These are phyloP conservation scores for Leccinellum albellum DNA, from an alignment of 768 basidiomycete species.

Conservation along the genomic window DNA sequence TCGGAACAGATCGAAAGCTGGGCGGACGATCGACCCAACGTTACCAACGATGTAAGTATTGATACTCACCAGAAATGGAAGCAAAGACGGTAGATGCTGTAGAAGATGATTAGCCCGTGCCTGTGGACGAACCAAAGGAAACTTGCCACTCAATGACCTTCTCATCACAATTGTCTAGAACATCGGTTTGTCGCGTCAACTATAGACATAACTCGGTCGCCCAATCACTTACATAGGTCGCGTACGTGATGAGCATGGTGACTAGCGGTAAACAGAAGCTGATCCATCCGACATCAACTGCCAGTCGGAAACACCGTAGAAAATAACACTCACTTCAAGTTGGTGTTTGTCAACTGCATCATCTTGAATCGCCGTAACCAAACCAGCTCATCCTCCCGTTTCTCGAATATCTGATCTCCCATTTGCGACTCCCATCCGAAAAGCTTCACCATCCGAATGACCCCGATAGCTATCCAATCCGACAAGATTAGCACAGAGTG, in stretches of 20 bases:
- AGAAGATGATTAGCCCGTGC: neutral
- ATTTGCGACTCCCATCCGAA: constrained; percentile 3
- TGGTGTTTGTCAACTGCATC: neutral
- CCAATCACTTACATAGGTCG: neutral
- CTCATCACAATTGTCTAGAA: neutral
- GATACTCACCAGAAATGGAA: constrained; percentile 1
- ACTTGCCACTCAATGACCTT: neutral
- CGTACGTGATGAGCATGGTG: neutral
- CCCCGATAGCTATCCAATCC: neutral
- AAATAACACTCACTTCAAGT: neutral
- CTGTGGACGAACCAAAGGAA: too few species aligned
- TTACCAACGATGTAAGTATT: neutral
- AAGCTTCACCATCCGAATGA: constrained; percentile 3
- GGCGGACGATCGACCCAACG: neutral
- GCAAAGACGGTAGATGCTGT: constrained; percentile 1
- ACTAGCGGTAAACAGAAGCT: constrained; percentile 1
- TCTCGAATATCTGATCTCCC: neutral
- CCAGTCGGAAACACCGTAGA: neutral
- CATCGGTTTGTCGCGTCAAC: neutral
- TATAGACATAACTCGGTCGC: too few species aligned
- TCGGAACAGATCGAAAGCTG: neutral
- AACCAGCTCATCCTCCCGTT: constrained; percentile 1
- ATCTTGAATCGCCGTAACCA: neutral
- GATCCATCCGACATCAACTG: neutral
- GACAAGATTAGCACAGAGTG: neutral